These are phyloP conservation scores for Scedosporium minutisporum DNA, from an alignment of 2,329 filamentous ascomycete species.

Conservation along the genomic window DNA sequence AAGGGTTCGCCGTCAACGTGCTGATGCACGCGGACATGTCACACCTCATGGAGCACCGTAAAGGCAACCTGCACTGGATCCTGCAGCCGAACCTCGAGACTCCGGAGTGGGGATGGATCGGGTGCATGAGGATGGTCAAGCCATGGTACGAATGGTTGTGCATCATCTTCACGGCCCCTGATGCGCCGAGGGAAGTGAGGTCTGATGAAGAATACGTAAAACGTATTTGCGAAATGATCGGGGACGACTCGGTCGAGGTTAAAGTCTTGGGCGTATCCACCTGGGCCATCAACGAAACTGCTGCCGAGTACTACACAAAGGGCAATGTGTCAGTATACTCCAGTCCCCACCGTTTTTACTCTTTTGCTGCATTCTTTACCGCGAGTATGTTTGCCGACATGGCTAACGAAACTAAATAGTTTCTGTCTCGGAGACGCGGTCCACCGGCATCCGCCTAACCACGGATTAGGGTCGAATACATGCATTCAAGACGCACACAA, in stretches of 20 bases:
- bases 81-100: slow-evolving; percentile 21
- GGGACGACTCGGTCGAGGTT: slow-evolving; percentile 15
- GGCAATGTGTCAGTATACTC: slow-evolving; percentile 23
- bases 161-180: slow-evolving; percentile 35
- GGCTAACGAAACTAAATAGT: slow-evolving; percentile 14
- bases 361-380: background rate
- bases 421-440: slow-evolving; percentile 16
- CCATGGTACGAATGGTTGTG: slow-evolving; percentile 34
- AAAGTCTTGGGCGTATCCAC: background rate
- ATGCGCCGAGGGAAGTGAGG: slow-evolving; percentile 26
- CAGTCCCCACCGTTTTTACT: background rate
- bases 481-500: background rate
- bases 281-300: background rate
- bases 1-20: background rate
- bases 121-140: background rate
- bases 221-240: slow-evolving; percentile 20
- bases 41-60: background rate
- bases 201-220: slow-evolving; percentile 33
- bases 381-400: background rate
- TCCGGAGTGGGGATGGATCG: slow-evolving; percentile 26
- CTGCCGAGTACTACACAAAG: background rate
- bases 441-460: background rate
- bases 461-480: background rate
- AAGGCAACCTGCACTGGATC: slow-evolving; percentile 21
- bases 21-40: background rate